Conservation (phyloP, 1,284 basidiomycete genomes). For the Pseudozyma sp. region DNA sequence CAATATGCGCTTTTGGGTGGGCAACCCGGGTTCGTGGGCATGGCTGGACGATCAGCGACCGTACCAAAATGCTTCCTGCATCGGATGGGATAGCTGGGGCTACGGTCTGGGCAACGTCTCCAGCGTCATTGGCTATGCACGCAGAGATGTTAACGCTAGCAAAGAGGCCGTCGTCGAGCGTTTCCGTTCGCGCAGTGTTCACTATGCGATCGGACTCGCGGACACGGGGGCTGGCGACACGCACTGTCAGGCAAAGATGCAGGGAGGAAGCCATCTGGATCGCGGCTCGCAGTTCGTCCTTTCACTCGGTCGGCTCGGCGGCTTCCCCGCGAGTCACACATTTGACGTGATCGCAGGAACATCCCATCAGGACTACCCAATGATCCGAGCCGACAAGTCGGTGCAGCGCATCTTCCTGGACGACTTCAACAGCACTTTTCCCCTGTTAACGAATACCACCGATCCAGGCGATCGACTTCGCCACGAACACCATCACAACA, state of each 20-base stretch:
- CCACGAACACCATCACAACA: constrained; percentile 19
- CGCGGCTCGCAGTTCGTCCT: constrained; percentile 60
- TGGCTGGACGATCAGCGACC: constrained; percentile 55
- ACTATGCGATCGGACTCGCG: constrained; percentile 57
- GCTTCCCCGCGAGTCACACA: constrained; percentile 53
- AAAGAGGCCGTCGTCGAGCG: constrained; percentile 46
- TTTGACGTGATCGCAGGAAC: constrained; percentile 59
- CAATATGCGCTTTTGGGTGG: constrained; percentile 62
- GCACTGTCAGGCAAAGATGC: constrained; percentile 58
- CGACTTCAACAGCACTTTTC: constrained; percentile 48
- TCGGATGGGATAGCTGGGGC: constrained; percentile 46
- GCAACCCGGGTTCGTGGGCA: constrained; percentile 64
- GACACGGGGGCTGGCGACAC: constrained; percentile 63
- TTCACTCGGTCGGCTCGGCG: constrained; percentile 29
- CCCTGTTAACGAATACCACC: constrained; percentile 32
- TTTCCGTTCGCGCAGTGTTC: constrained; percentile 50
- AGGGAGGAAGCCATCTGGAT: constrained; percentile 63
- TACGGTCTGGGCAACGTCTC: constrained; percentile 55
- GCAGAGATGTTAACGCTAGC: constrained; percentile 53
- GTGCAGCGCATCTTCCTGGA: constrained; percentile 53
- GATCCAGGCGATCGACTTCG: constrained; percentile 50
- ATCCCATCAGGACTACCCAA: constrained; percentile 65
- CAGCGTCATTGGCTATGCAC: constrained; percentile 46
- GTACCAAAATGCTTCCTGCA: constrained; percentile 30
- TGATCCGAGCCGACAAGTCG: constrained; percentile 59